A percentile compares a stretch with the other conserved stretches of the same genome.
Evolutionary conservation across 2,329 filamentous ascomycete species (phyloP).

Genomic region (Rasamsonia emersonii): DNA sequence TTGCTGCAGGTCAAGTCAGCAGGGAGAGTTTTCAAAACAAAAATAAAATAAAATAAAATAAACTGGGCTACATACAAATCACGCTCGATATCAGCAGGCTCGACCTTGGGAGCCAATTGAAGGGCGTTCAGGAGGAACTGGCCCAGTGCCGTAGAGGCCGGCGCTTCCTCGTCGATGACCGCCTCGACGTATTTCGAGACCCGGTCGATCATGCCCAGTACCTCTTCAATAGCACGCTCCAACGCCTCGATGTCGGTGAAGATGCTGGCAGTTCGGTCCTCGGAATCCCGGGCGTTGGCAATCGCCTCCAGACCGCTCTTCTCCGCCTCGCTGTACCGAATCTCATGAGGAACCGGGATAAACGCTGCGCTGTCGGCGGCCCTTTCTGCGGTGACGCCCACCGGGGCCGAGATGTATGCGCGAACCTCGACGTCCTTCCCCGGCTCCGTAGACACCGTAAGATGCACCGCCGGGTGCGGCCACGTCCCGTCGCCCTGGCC

Average conservation of each 20-base stretch:
- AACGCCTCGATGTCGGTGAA: constrained; percentile 85
- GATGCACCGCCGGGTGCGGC: constrained; percentile 92
- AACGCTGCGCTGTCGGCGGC: constrained; percentile 95
- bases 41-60: constrained; percentile 1
- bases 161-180: constrained; percentile 78
- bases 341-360: constrained; percentile 92
- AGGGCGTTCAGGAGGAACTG: constrained; percentile 94
- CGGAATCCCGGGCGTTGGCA: constrained; percentile 67
- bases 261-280: constrained; percentile 63
- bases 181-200: constrained; percentile 88
- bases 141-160: constrained; percentile 82
- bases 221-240: constrained; percentile 77
- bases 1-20: constrained; percentile 51
- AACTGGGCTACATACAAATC: constrained; percentile 59
- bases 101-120: constrained; percentile 89
- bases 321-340: constrained; percentile 76
- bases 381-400: constrained; percentile 89
- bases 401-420: constrained; percentile 91
- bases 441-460: constrained; percentile 86
- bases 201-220: constrained; percentile 80
- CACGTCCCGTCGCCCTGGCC: constrained; percentile 94
- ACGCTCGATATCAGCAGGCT: constrained; percentile 79
- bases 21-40: constrained; percentile 8
- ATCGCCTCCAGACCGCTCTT: constrained; percentile 75
- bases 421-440: constrained; percentile 82